A percentile compares a stretch with the other conserved stretches of the same genome.
These are phyloP conservation scores for Pichia terricola DNA, from an alignment of 1,139 yeast genomes.

Conservation along the genomic window DNA sequence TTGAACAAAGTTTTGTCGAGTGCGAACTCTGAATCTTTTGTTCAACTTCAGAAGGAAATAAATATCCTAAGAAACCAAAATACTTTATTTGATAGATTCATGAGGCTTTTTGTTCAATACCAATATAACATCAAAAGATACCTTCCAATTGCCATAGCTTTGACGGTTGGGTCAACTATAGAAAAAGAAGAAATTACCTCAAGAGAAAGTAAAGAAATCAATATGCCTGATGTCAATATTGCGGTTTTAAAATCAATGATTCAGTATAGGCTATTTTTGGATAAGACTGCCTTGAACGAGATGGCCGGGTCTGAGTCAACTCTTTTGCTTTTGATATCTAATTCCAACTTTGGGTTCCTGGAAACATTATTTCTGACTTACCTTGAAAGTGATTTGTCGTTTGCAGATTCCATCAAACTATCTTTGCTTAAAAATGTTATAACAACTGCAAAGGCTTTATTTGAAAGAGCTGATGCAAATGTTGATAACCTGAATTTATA, in stretches of 20 bases:
- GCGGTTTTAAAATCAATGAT: constrained; percentile 31
- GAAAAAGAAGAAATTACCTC: constrained; percentile 47
- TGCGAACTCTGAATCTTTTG: constrained; percentile 10
- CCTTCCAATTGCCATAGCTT: constrained; percentile 13
- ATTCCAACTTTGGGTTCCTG: constrained; percentile 28
- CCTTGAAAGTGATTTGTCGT: constrained; percentile 39
- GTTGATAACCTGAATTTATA: not conserved
- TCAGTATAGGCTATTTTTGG: constrained; percentile 24
- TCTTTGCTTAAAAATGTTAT: constrained; percentile 17
- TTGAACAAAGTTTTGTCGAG: constrained; percentile 18
- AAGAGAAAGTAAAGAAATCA: constrained; percentile 29
- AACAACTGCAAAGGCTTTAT: constrained; percentile 13
- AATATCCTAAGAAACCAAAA: constrained; percentile 8
- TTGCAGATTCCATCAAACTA: constrained; percentile 15
- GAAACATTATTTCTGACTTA: constrained; percentile 32
- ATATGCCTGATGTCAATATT: constrained; percentile 16
- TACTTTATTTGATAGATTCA: constrained; percentile 6
- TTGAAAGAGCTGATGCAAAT: constrained; percentile 12
- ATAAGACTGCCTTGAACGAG: constrained; percentile 7
- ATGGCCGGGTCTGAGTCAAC: too few relatives aligned
- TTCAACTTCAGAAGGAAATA: not conserved
- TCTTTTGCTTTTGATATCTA: constrained; percentile 7
- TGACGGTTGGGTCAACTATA: constrained; percentile 44
- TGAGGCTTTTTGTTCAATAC: not conserved
- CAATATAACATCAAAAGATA: not conserved